These are phyloP conservation scores for Calonectria pauciramosa DNA, from an alignment of 2,329 filamentous ascomycete genomes.

Conservation along the genomic window DNA sequence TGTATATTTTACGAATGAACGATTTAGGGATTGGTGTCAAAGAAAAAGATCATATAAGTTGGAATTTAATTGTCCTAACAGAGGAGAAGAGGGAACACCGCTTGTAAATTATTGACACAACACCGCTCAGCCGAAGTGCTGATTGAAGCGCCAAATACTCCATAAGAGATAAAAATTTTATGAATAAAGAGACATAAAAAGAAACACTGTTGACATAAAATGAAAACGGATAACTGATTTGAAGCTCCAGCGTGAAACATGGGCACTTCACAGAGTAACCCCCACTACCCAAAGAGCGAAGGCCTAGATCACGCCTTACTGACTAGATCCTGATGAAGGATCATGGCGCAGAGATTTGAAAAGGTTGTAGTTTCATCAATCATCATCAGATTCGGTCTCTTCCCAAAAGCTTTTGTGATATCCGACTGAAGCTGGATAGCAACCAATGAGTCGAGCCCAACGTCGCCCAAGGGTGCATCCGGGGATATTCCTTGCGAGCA, in stretches of 20 bases:
- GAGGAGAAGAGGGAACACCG: not conserved
- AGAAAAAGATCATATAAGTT: not conserved
- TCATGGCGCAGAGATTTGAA: not conserved
- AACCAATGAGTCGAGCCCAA: not conserved
- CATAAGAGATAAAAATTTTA: not conserved
- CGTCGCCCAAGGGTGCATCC: not conserved
- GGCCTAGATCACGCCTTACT: not conserved
- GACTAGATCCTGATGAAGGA: not conserved
- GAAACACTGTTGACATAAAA: not conserved
- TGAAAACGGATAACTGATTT: not conserved
- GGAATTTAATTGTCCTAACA: not conserved
- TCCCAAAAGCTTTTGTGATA: not conserved
- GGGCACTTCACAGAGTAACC: not conserved
- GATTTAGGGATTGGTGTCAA: not conserved
- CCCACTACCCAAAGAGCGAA: not conserved
- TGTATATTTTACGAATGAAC: not conserved
- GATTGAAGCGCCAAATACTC: not conserved
- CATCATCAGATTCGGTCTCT: not conserved
- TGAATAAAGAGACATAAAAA: not conserved
- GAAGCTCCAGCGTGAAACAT: not conserved
- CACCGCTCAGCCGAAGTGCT: no score
- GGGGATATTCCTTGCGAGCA: not conserved
- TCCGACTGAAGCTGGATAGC: slow-evolving; percentile 2
- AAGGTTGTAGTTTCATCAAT: not conserved
- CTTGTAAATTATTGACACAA: not conserved